Percentiles rank a stretch among this genome's conserved stretches.
Conservation (phyloP, 2,329 filamentous ascomycete genomes). For the Colletotrichum sp. region DNA sequence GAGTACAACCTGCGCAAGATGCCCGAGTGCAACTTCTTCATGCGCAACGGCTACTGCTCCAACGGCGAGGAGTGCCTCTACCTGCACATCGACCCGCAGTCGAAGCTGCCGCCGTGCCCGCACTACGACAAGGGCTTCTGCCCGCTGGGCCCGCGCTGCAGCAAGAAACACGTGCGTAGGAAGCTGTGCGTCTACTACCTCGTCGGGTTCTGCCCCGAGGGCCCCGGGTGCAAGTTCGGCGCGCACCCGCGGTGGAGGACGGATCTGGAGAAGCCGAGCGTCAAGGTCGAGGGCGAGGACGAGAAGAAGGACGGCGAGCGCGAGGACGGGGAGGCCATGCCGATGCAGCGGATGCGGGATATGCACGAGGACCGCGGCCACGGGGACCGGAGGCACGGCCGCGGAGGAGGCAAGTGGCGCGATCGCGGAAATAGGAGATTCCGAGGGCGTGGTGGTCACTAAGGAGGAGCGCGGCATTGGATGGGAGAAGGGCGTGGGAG, state of each 20-base stretch:
- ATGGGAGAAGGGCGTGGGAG: background rate
- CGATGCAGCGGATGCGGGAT: constrained; percentile 30
- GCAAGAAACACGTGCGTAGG: constrained; percentile 86
- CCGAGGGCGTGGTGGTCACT: constrained; percentile 28
- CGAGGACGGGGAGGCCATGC: constrained; percentile 44
- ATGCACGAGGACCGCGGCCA: constrained; percentile 43
- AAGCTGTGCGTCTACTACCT: constrained; percentile 85
- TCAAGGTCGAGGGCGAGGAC: constrained; percentile 70
- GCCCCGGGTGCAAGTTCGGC: constrained; percentile 72
- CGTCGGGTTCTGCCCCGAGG: constrained; percentile 93
- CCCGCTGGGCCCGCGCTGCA: constrained; percentile 83
- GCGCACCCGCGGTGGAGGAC: constrained; percentile 84
- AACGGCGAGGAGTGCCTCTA: constrained; percentile 98
- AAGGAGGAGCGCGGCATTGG: background rate
- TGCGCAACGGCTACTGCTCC: constrained; percentile 90
- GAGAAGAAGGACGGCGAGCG: constrained; percentile 56
- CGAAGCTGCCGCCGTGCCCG: constrained; percentile 79
- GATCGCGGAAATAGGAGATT: constrained; percentile 33
- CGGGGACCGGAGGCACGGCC: constrained; percentile 26
- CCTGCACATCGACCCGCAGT: constrained; percentile 84
- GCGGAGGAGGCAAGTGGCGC: constrained; percentile 37
- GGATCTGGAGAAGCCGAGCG: constrained; percentile 76
- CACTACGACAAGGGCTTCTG: constrained; percentile 97
- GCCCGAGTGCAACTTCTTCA: constrained; percentile 98
- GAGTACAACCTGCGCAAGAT: constrained; percentile 98